Conservation (phyloP, 495 filamentous ascomycete genomes). For the Choiromyces venosus region DNA sequence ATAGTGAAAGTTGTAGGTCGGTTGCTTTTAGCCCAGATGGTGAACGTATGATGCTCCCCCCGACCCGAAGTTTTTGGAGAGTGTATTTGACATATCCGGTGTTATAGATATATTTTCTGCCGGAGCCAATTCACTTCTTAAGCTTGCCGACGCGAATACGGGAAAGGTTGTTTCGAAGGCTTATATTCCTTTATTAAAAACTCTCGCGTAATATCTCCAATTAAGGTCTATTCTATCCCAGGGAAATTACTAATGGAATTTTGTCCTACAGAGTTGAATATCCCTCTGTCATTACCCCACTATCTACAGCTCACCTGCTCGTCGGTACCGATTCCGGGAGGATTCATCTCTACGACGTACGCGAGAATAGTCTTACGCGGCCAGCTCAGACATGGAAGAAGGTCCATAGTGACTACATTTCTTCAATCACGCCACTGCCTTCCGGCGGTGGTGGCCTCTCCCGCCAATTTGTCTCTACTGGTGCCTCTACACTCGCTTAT, state of each 20-base stretch:
- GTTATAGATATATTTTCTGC: conserved; percentile 68
- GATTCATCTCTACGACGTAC: conserved; percentile 85
- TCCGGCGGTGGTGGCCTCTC: conserved; percentile 69
- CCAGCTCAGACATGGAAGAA: conserved; percentile 54
- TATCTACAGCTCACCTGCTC: conserved; percentile 81
- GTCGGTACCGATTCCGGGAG: conserved; percentile 84
- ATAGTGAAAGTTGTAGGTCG: conserved; percentile 84
- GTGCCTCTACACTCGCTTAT: conserved; percentile 80
- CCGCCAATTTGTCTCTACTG: conserved; percentile 90
- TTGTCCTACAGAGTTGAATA: conserved; percentile 49
- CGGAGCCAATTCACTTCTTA: conserved; percentile 83
- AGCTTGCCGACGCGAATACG: conserved; percentile 73
- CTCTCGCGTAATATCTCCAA: conserved; percentile 49
- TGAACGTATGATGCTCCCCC: conserved; percentile 44
- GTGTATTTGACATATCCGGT: conserved; percentile 7
- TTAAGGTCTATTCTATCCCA: conserved; percentile 10
- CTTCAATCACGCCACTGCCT: conserved; percentile 78
- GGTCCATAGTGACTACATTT: conserved; percentile 85
- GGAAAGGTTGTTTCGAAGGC: conserved; percentile 76
- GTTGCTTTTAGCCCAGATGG: conserved; percentile 74
- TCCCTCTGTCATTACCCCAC: conserved; percentile 69
- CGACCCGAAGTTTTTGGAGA: background rate
- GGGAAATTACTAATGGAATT: background rate
- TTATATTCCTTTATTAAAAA: conserved; percentile 36
- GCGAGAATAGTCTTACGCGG: conserved; percentile 49